phyloP scores from a whole-genome alignment of 1,284 basidiomycete species.

The Pseudozyma tsukubaensis region DNA sequence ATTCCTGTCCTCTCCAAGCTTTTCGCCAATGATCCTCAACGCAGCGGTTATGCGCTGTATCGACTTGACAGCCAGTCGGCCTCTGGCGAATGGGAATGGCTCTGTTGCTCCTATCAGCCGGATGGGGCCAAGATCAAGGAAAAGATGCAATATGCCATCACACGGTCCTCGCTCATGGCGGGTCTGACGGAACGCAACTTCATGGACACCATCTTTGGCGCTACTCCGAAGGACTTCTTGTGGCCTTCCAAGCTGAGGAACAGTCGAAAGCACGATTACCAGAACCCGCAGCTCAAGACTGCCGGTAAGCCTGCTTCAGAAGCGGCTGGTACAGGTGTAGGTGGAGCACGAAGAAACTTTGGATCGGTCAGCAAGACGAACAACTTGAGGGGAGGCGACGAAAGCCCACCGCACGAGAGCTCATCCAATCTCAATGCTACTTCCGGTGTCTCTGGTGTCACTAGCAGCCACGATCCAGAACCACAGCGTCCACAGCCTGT shows the following conservation, averaged over 20 bases:
- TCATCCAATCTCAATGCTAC: slow-evolving; percentile 13
- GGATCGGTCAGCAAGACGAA: slow-evolving; percentile 43
- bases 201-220: slow-evolving; percentile 60
- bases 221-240: slow-evolving; percentile 49
- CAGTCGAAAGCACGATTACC: slow-evolving; percentile 62
- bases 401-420: background rate
- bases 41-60: slow-evolving; percentile 59
- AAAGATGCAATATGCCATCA: slow-evolving; percentile 63
- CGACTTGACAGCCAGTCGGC: slow-evolving; percentile 58
- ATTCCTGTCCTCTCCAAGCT: slow-evolving; percentile 42
- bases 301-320: slow-evolving; percentile 51
- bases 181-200: slow-evolving; percentile 58
- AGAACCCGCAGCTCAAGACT: slow-evolving; percentile 61
- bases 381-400: slow-evolving; percentile 14
- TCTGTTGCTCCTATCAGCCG: slow-evolving; percentile 59
- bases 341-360: slow-evolving; percentile 58
- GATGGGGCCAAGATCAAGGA: slow-evolving; percentile 62
- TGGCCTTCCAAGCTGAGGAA: slow-evolving; percentile 61
- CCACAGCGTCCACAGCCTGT: slow-evolving; percentile 21
- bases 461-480: slow-evolving; percentile 1
- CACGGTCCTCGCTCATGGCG: slow-evolving; percentile 53
- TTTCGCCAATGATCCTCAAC: slow-evolving; percentile 53
- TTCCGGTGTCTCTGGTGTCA: slow-evolving; percentile 26
- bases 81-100: slow-evolving; percentile 62
- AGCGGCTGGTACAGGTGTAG: slow-evolving; percentile 58